These are phyloP conservation scores for Candida multigemmis DNA, from an alignment of 805 yeast species.

Conservation along the genomic window DNA sequence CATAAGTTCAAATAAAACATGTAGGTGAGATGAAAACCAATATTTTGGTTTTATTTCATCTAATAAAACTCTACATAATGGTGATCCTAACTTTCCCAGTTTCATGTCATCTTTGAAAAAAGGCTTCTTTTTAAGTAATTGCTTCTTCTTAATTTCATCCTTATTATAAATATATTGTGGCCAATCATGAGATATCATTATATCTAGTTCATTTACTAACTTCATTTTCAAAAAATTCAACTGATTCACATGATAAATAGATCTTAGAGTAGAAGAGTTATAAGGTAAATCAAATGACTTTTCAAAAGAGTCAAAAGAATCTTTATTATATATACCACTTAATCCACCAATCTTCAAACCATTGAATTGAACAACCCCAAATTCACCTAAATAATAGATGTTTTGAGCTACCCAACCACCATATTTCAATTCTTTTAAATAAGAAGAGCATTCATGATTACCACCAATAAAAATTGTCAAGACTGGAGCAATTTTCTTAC, in stretches of 20 bases:
- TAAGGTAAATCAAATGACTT: slow-evolving; percentile 49
- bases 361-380: slow-evolving; percentile 63
- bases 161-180: slow-evolving; percentile 66
- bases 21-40: slow-evolving; percentile 92
- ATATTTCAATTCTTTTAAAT: slow-evolving; percentile 56
- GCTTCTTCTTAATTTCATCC: slow-evolving; percentile 47
- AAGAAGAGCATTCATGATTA: slow-evolving; percentile 85
- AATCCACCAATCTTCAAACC: slow-evolving; percentile 76
- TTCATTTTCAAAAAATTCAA: slow-evolving; percentile 51
- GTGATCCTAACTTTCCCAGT: slow-evolving; percentile 60
- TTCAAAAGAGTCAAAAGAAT: slow-evolving; percentile 28
- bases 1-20: slow-evolving; percentile 58
- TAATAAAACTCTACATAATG: slow-evolving; percentile 51
- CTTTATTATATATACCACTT: slow-evolving; percentile 70
- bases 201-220: slow-evolving; percentile 34
- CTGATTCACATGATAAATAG: slow-evolving; percentile 69
- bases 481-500: slow-evolving; percentile 56
- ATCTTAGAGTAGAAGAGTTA: slow-evolving; percentile 34
- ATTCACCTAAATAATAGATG: slow-evolving; percentile 76
- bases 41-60: slow-evolving; percentile 46
- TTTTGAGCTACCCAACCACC: slow-evolving; percentile 95
- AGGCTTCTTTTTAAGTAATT: slow-evolving; percentile 54
- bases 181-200: slow-evolving; percentile 88
- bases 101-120: slow-evolving; percentile 59
- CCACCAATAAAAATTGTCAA: slow-evolving; percentile 86